Evolutionary conservation across 75 land plant species (phyloP), one percentile per base, ranked within the genome.

Genomic region (Adiantum capillusveneris): DNA sequence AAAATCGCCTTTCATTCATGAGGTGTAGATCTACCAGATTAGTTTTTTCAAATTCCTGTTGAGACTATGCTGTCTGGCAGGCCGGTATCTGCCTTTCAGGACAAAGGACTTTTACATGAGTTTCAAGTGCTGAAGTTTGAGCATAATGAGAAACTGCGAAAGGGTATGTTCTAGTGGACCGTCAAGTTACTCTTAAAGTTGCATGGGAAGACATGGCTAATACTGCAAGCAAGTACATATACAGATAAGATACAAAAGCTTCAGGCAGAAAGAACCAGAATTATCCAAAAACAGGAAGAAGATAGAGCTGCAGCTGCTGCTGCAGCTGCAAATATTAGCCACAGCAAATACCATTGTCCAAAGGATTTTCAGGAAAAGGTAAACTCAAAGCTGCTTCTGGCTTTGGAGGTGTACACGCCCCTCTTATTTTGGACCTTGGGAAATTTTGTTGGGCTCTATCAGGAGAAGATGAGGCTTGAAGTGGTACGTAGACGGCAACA

Each of bases 381-480:
- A 64, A 31, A 31, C 9, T 34, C 37, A 34, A 5, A 34, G 37
- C 9, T 34, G 37, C 37, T 34, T 34, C 9, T 5, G 3, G n/a
- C n/a, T n/a, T n/a, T n/a, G n/a, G n/a, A n/a, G n/a, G n/a, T n/a
- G n/a, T n/a, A n/a, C n/a, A n/a, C n/a, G n/a, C n/a, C n/a, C n/a
- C n/a, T n/a, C n/a, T n/a, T n/a, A n/a, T n/a, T n/a, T n/a, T n/a
- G n/a, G n/a, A 34, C 9, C 37, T 34, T 34, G 37, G 3, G 37
- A 34, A 34, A 34, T 34, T 9, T 5, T 34, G 37, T 34, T 34
- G 37, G 3, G 7, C 5, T 58, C 11, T 5, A 2, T 24, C 44
- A 65, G 67, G 67, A 65, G 19, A 65, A 34, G 25, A 16, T 31
- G 56, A 65, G 67, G 30, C 59, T 65, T 34, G 67, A 65, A 56